Percentiles rank a stretch among this genome's conserved stretches.
Conservation (phyloP, 257 asterid genomes). For the Mentha longifolia region DNA sequence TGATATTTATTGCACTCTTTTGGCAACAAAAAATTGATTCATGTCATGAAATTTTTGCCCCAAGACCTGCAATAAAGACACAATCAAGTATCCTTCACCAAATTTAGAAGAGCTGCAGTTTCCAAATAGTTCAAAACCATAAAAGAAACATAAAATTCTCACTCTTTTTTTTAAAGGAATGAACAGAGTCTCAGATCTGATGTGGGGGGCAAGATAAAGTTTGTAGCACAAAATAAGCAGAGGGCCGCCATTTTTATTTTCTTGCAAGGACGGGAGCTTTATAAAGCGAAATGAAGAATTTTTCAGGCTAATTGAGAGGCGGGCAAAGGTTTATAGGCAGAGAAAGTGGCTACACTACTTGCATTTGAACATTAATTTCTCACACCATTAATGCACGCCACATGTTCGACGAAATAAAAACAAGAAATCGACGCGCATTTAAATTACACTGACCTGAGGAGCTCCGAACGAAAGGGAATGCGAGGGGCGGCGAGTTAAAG, state of each 20-base stretch:
- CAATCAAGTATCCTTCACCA: not conserved
- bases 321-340: not conserved
- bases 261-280: not conserved
- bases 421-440: not conserved
- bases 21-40: not conserved
- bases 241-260: not conserved
- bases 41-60: not conserved
- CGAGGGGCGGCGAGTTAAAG: slow-evolving; percentile 40
- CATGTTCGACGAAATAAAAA: not conserved
- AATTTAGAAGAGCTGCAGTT: not conserved
- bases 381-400: not conserved
- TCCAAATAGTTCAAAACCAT: not conserved
- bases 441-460: slow-evolving; percentile 45
- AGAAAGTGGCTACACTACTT: not conserved
- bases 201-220: not conserved
- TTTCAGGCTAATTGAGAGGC: not conserved
- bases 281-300: not conserved
- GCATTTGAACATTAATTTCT: not conserved
- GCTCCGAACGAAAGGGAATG: slow-evolving; percentile 44
- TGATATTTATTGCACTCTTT: not conserved
- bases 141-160: too few relatives aligned
- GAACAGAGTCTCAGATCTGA: not conserved
- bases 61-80: slow-evolving; percentile 15
- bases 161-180: not conserved
- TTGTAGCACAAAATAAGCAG: not conserved